Percentiles rank a stretch among this genome's conserved stretches.
phyloP scores from a whole-genome alignment of 2,329 filamentous ascomycete genomes.

The Raffaelea arxii region DNA sequence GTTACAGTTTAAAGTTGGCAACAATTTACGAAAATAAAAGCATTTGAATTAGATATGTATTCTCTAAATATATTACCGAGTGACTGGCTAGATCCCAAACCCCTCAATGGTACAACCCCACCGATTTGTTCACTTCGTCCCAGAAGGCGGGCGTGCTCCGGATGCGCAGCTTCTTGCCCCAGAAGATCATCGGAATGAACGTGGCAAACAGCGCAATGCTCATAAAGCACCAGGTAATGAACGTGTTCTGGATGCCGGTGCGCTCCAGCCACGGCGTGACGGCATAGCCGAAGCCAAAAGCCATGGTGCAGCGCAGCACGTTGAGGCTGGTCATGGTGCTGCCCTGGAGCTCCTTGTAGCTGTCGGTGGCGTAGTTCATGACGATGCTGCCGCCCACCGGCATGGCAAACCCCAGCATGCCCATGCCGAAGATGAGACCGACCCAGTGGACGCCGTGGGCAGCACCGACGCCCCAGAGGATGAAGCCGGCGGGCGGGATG shows the following conservation, averaged over 20 bases:
- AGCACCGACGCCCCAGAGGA: not conserved
- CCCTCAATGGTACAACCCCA: not conserved
- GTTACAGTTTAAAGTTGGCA: too few species aligned
- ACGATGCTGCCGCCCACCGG: slow-evolving; percentile 27
- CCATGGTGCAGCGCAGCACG: slow-evolving; percentile 18
- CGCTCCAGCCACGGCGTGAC: slow-evolving; percentile 25
- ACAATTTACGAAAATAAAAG: too few species aligned
- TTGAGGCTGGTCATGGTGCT: slow-evolving; percentile 15
- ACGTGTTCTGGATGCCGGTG: slow-evolving; percentile 22
- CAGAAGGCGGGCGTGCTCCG: slow-evolving; percentile 8
- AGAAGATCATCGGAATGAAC: slow-evolving; percentile 21
- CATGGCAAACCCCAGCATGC: slow-evolving; percentile 27
- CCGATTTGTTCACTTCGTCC: not conserved
- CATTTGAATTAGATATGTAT: too few species aligned
- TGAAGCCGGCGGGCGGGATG: slow-evolving; percentile 18
- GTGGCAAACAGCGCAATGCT: slow-evolving; percentile 16
- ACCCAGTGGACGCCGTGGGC: slow-evolving; percentile 11
- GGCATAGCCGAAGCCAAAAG: slow-evolving; percentile 20
- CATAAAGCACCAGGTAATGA: slow-evolving; percentile 21
- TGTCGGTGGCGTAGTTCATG: slow-evolving; percentile 31
- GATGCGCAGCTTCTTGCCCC: slow-evolving; percentile 17
- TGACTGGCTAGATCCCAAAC: not conserved
- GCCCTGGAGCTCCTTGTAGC: slow-evolving; percentile 22
- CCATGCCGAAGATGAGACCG: slow-evolving; percentile 29
- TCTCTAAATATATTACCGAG: too few species aligned